Conservation (phyloP, 2,329 filamentous ascomycete species). For the Fusarium torreyae region DNA sequence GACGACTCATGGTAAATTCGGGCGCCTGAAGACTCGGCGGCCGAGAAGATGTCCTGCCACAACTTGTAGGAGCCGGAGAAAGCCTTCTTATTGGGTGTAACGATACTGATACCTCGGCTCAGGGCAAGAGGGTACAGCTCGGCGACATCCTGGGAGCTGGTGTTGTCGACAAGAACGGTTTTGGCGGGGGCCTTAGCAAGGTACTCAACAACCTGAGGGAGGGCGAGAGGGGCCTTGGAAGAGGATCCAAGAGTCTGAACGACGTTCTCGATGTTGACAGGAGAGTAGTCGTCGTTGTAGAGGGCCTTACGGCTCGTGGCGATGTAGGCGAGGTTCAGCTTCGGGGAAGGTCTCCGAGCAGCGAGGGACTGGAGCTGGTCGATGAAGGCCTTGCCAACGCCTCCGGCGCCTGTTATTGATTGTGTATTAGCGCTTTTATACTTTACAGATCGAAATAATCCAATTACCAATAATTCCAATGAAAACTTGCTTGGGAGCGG, state of each 20-base stretch:
- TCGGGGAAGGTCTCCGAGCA: constrained; percentile 75
- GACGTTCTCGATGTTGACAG: constrained; percentile 72
- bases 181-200: constrained; percentile 83
- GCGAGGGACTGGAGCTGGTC: constrained; percentile 81
- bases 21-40: constrained; percentile 78
- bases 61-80: constrained; percentile 86
- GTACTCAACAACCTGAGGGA: constrained; percentile 81
- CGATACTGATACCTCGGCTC: constrained; percentile 85
- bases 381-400: constrained; percentile 93
- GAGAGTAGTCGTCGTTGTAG: constrained; percentile 79
- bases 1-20: constrained; percentile 96
- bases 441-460: neutral
- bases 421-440: constrained; percentile 30
- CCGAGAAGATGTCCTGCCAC: constrained; percentile 89
- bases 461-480: constrained; percentile 68
- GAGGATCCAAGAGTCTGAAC: constrained; percentile 76
- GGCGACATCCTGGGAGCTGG: constrained; percentile 89
- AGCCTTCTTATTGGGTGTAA: constrained; percentile 98
- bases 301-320: constrained; percentile 88
- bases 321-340: constrained; percentile 86
- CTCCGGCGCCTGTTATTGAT: constrained; percentile 79
- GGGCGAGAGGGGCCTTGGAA: constrained; percentile 74
- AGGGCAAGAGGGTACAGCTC: constrained; percentile 87
- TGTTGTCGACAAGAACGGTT: constrained; percentile 94
- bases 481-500: constrained; percentile 63